Conservation (phyloP, 2,329 filamentous ascomycete genomes). For the Fusarium papillatum region DNA sequence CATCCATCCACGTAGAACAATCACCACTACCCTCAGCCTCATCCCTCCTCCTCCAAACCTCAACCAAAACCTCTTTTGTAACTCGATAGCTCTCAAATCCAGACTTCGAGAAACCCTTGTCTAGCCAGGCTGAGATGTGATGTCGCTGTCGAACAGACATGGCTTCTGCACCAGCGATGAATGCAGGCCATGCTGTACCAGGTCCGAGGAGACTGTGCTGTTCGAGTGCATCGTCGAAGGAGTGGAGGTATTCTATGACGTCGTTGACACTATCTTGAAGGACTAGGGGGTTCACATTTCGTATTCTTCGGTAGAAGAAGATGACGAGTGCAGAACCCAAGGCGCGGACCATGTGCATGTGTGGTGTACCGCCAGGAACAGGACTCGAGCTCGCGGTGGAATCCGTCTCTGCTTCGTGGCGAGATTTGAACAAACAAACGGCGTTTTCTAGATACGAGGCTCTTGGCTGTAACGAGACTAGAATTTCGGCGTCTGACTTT, state of each 20-base stretch:
- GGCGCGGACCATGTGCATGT: slow-evolving; percentile 39
- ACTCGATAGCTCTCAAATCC: slow-evolving; percentile 39
- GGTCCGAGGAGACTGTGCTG: slow-evolving; percentile 31
- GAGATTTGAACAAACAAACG: slow-evolving; percentile 34
- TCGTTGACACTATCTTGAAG: slow-evolving; percentile 34
- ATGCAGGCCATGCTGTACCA: slow-evolving; percentile 38
- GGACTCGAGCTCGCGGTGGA: slow-evolving; percentile 1
- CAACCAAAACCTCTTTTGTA: slow-evolving; percentile 28
- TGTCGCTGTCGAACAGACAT: slow-evolving; percentile 26
- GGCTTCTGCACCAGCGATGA: slow-evolving; percentile 37
- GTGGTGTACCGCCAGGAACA: slow-evolving; percentile 28
- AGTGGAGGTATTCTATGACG: slow-evolving; percentile 31
- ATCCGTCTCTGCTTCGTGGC: slow-evolving; percentile 12
- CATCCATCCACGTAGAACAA: slow-evolving; percentile 41
- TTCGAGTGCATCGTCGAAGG: slow-evolving; percentile 35
- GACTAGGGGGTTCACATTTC: slow-evolving; percentile 38
- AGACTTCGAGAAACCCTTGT: slow-evolving; percentile 33
- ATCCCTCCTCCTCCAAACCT: slow-evolving; percentile 40
- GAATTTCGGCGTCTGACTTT: slow-evolving; percentile 21
- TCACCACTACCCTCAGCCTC: slow-evolving; percentile 24
- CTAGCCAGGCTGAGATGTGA: slow-evolving; percentile 33
- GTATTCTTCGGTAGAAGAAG: slow-evolving; percentile 39
- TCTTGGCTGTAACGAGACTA: slow-evolving; percentile 25
- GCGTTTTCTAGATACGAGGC: slow-evolving; percentile 38
- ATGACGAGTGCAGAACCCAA: slow-evolving; percentile 32